Percentiles rank a stretch among this genome's conserved stretches.
These are phyloP conservation scores for Eucalyptus cloeziana DNA, from an alignment of 345 rosid species.

Conservation along the genomic window DNA sequence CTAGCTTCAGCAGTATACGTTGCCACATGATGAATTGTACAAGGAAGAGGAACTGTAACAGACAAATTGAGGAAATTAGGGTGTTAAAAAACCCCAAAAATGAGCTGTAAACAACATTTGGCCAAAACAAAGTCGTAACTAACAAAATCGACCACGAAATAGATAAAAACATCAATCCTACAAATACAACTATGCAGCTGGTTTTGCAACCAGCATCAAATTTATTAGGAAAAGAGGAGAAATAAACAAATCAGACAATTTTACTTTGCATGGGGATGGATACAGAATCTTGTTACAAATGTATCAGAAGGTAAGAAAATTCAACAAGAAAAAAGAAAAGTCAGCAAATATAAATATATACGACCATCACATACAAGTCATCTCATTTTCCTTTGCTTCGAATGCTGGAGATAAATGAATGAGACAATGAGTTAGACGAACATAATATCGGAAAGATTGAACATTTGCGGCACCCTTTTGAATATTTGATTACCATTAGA, in stretches of 20 bases:
- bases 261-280: not conserved
- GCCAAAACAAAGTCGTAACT: not conserved
- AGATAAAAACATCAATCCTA: not conserved
- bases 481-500: not conserved
- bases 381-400: not conserved
- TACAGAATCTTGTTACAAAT: not conserved
- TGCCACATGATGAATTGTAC: not conserved
- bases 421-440: fast-evolving
- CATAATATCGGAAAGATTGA: no score
- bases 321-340: no score
- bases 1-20: no score
- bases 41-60: not conserved
- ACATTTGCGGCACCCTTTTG: not conserved
- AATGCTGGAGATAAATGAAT: not conserved
- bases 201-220: no score
- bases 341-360: not conserved
- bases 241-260: no score
- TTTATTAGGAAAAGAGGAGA: no score
- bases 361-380: fast-evolving
- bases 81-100: not conserved
- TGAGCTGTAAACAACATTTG: not conserved
- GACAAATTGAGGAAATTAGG: not conserved
- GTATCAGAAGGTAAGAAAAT: not conserved
- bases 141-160: not conserved
- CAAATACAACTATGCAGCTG: no score